Evolutionary conservation across 2,329 filamentous ascomycete genomes (phyloP).

Genomic region (Huntiella moniliformis): DNA sequence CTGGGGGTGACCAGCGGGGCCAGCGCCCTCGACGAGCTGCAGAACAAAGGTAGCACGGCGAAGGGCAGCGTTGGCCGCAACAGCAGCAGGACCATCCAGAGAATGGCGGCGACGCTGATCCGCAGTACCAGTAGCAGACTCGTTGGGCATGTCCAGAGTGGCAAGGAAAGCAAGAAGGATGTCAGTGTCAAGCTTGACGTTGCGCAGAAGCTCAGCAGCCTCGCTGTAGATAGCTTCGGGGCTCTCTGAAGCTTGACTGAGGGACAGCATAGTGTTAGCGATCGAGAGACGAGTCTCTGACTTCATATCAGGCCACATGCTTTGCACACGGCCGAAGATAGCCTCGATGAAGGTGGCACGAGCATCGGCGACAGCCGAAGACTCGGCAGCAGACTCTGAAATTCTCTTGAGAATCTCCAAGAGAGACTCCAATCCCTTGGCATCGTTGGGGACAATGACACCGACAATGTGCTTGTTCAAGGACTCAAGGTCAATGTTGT

Average conservation of each 20-base stretch:
- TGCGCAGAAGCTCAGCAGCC: slow-evolving; percentile 53
- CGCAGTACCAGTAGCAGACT: slow-evolving; percentile 29
- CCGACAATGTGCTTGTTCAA: slow-evolving; percentile 29
- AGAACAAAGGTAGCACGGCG: slow-evolving; percentile 70
- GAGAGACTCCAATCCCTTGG: slow-evolving; percentile 31
- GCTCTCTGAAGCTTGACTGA: slow-evolving; percentile 30
- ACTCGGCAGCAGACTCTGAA: slow-evolving; percentile 13
- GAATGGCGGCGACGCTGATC: slow-evolving; percentile 51
- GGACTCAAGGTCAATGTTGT: slow-evolving; percentile 23
- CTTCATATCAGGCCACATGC: slow-evolving; percentile 57
- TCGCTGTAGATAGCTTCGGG: slow-evolving; percentile 22
- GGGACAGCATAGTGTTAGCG: slow-evolving; percentile 43
- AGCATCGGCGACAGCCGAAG: slow-evolving; percentile 18
- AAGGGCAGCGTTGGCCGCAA: slow-evolving; percentile 30
- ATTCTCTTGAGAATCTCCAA: slow-evolving; percentile 25
- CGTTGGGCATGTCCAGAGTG: slow-evolving; percentile 52
- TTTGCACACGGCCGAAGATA: slow-evolving; percentile 49
- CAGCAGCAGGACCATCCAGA: slow-evolving; percentile 7
- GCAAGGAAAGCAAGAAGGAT: slow-evolving; percentile 56
- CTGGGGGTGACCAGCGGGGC: slow-evolving; percentile 54
- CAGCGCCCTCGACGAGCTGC: slow-evolving; percentile 69
- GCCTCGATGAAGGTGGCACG: slow-evolving; percentile 40
- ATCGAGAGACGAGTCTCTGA: slow-evolving; percentile 38
- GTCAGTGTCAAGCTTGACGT: slow-evolving; percentile 52
- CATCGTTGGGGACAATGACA: slow-evolving; percentile 34